phyloP scores from a whole-genome alignment of 2,329 filamentous ascomycete genomes.

The Aureobasidium sp. region DNA sequence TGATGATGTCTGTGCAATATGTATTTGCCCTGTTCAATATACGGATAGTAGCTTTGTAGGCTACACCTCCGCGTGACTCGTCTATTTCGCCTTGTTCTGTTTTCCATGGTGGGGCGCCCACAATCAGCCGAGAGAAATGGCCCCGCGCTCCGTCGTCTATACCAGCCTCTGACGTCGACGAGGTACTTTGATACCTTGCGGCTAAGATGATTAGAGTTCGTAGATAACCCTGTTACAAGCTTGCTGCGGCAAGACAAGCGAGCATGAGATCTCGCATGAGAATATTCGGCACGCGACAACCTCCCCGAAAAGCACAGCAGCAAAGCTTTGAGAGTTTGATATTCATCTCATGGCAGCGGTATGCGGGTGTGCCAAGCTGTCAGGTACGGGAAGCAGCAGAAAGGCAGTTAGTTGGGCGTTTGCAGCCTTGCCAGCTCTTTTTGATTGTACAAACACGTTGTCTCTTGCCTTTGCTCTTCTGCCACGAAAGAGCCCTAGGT shows the following conservation, averaged over 20 bases:
- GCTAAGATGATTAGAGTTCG: not conserved
- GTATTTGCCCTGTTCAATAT: not conserved
- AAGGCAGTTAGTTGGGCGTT: not conserved
- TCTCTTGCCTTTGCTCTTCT: not conserved
- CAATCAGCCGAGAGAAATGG: not conserved
- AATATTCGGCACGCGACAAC: not conserved
- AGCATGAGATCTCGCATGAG: not conserved
- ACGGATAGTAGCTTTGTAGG: not conserved
- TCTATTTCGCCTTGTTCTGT: not conserved
- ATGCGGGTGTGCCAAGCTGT: not conserved
- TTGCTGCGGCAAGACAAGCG: not conserved
- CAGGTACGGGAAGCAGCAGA: not conserved
- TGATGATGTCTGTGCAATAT: not conserved
- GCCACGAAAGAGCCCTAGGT: not conserved
- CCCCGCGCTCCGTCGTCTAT: not conserved
- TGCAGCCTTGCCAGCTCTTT: not conserved
- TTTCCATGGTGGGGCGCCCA: not conserved
- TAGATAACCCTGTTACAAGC: not conserved
- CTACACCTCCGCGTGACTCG: not conserved
- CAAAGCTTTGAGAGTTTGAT: not conserved
- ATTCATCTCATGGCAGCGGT: not conserved
- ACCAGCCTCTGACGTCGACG: slow-evolving; percentile 3
- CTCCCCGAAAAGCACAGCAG: not conserved
- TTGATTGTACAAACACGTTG: not conserved
- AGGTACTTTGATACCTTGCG: not conserved